Percentiles rank a stretch among this genome's conserved stretches.
Conservation (phyloP, 306 rosid species). For the Fragaria vesca region DNA sequence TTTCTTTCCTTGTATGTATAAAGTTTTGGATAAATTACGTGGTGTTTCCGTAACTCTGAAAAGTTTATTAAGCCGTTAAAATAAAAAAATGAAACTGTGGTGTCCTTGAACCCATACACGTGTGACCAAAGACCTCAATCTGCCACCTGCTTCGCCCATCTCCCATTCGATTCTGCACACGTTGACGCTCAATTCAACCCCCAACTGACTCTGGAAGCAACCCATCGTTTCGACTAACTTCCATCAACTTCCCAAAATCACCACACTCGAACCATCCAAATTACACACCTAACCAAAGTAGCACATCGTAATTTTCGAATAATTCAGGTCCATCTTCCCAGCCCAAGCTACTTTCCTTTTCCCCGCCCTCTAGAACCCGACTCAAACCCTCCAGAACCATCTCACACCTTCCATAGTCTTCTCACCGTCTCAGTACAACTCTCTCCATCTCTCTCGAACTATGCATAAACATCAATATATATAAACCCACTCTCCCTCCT, state of each 20-base stretch:
- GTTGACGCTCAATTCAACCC: not conserved
- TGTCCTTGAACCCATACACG: not conserved
- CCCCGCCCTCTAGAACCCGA: constrained; percentile 26
- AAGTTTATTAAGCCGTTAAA: too few species aligned
- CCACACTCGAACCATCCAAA: not conserved
- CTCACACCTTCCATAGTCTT: constrained; percentile 6
- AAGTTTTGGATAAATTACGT: too few species aligned
- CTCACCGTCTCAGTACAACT: not conserved
- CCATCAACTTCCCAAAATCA: not conserved
- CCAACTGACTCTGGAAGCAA: not conserved
- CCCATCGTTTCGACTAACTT: not conserved
- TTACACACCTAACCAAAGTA: not conserved
- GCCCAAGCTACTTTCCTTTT: not conserved
- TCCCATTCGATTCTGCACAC: not conserved
- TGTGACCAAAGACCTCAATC: not conserved
- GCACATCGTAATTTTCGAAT: not conserved
- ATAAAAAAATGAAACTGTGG: too few species aligned
- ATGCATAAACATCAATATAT: not conserved
- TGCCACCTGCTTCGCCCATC: too few species aligned
- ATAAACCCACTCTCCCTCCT: not conserved
- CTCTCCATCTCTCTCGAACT: constrained; percentile 20
- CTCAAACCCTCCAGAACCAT: constrained; percentile 40
- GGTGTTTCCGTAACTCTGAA: too few species aligned
- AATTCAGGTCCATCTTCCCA: not conserved
- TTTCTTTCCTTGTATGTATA: too few species aligned